phyloP scores from a whole-genome alignment of 73 alveolate species.

The Symbiodinium pilosum region DNA sequence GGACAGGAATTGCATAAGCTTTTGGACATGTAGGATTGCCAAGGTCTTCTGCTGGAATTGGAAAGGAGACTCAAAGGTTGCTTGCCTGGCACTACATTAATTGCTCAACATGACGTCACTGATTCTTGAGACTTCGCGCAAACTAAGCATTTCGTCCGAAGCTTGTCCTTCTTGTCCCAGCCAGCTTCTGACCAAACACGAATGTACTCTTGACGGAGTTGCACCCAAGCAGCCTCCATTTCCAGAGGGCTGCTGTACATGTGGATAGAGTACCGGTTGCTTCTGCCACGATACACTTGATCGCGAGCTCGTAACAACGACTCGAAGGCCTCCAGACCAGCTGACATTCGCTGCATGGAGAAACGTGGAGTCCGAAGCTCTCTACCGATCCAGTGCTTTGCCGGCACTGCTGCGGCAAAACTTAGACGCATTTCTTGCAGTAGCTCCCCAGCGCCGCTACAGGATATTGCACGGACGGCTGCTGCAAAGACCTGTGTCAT shows the following conservation, averaged over 20 bases:
- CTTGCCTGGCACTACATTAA: too few species aligned
- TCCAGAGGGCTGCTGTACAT: constrained; percentile 42
- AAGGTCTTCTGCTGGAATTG: too few species aligned
- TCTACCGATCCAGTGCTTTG: constrained; percentile 45
- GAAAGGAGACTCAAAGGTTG: too few species aligned
- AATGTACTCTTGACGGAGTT: constrained; percentile 34
- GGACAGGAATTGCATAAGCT: too few species aligned
- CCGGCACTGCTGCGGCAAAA: neutral
- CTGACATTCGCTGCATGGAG: neutral
- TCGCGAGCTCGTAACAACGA: constrained; percentile 12
- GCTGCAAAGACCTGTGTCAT: neutral
- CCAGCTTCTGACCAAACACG: constrained; percentile 65
- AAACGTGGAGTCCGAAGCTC: constrained; percentile 64
- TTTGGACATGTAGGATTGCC: too few species aligned
- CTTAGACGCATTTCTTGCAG: neutral
- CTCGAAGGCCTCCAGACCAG: constrained; percentile 32
- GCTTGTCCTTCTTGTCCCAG: constrained; percentile 28
- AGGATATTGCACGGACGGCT: neutral
- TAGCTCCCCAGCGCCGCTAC: neutral
- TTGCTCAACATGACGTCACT: too few species aligned
- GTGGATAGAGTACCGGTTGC: constrained; percentile 47
- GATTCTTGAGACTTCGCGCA: too few species aligned
- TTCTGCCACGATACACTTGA: constrained; percentile 42
- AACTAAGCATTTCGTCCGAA: too few species aligned
- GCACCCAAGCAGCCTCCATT: constrained; percentile 62